A percentile compares a stretch with the other conserved stretches of the same genome.
phyloP scores from a whole-genome alignment of 305 asterid species.

The Euphrasia arctica region DNA sequence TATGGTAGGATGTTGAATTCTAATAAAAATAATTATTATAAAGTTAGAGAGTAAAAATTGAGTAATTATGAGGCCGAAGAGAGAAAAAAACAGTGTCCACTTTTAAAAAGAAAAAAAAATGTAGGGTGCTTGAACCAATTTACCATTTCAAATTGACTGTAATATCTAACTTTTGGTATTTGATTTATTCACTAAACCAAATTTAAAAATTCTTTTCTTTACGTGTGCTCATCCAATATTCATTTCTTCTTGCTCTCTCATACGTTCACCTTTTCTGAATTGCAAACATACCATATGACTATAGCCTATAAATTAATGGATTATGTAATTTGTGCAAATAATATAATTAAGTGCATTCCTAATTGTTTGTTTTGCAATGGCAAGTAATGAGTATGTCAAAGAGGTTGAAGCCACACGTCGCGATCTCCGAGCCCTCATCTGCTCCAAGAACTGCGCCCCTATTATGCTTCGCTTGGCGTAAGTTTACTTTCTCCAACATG shows the following conservation, averaged over 20 bases:
- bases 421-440: constrained; percentile 76
- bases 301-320: constrained; percentile 8
- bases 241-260: constrained; percentile 25
- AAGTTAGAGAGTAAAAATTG: too few species aligned
- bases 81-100: too few species aligned
- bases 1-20: too few species aligned
- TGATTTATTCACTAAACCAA: neutral
- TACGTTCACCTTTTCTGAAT: neutral
- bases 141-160: too few species aligned
- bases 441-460: constrained; percentile 75
- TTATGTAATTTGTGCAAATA: neutral
- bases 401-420: constrained; percentile 64
- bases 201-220: constrained; percentile 31
- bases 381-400: constrained; percentile 54
- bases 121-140: too few species aligned
- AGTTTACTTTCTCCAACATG: neutral
- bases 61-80: too few species aligned
- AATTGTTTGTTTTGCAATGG: constrained; percentile 28
- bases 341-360: neutral
- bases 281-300: neutral
- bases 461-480: constrained; percentile 96
- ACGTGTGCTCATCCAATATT: constrained; percentile 27
- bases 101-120: too few species aligned
- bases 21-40: too few species aligned
- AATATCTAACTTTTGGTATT: too few species aligned